These are phyloP conservation scores for Arthrobotrys sinensis DNA, from an alignment of 2,329 filamentous ascomycete species.

Conservation along the genomic window DNA sequence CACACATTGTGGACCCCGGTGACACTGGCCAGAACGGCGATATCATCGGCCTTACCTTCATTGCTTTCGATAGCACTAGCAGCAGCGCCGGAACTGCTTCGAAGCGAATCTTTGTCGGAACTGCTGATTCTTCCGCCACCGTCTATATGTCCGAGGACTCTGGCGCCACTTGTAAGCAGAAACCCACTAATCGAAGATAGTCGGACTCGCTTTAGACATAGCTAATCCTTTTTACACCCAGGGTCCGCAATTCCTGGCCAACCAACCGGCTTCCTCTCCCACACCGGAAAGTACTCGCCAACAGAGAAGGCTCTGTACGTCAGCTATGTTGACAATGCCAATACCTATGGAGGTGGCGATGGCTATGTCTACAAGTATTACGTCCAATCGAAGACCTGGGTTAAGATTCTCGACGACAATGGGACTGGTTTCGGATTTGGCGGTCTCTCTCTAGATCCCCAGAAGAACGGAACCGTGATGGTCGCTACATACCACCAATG, in stretches of 20 bases:
- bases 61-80: slow-evolving; percentile 73
- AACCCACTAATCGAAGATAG: background rate
- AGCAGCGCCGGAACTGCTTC: slow-evolving; percentile 69
- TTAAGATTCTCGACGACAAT: slow-evolving; percentile 72
- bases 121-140: slow-evolving; percentile 71
- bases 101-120: slow-evolving; percentile 74
- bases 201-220: background rate
- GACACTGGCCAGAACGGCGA: slow-evolving; percentile 71
- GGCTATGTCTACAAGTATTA: slow-evolving; percentile 74
- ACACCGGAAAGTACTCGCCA: slow-evolving; percentile 72
- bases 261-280: slow-evolving; percentile 72
- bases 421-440: slow-evolving; percentile 73
- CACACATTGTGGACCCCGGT: slow-evolving; percentile 69
- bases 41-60: slow-evolving; percentile 71
- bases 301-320: slow-evolving; percentile 73
- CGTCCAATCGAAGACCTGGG: slow-evolving; percentile 71
- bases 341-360: slow-evolving; percentile 73
- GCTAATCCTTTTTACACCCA: slow-evolving; percentile 16
- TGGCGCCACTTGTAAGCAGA: slow-evolving; percentile 70
- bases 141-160: slow-evolving; percentile 74
- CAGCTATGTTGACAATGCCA: slow-evolving; percentile 72
- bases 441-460: slow-evolving; percentile 72
- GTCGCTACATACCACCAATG: slow-evolving; percentile 74
- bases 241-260: slow-evolving; percentile 70
- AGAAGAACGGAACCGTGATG: slow-evolving; percentile 73